Evolutionary conservation across 768 basidiomycete species (phyloP).

Genomic region (Boletus patriciae): DNA sequence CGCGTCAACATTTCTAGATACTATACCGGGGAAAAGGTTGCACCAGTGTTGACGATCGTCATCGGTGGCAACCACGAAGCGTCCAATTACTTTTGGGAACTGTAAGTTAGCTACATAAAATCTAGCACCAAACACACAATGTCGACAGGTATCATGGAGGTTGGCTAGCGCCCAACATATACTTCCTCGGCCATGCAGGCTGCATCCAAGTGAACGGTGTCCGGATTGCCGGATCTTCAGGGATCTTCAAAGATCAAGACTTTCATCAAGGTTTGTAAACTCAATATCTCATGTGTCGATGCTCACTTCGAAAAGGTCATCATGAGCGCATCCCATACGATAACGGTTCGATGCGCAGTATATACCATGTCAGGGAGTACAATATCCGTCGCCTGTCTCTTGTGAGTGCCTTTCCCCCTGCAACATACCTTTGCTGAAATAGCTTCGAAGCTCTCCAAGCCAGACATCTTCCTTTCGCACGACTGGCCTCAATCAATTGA

Average conservation of each 20-base stretch:
- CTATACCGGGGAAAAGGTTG: slow-evolving; percentile 78
- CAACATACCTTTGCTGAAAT: neutral
- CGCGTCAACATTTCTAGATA: slow-evolving; percentile 51
- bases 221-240: slow-evolving; percentile 86
- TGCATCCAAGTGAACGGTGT: slow-evolving; percentile 86
- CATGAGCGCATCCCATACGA: slow-evolving; percentile 84
- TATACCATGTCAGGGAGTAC: slow-evolving; percentile 90
- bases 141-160: slow-evolving; percentile 84
- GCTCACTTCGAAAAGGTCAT: slow-evolving; percentile 51
- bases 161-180: slow-evolving; percentile 96
- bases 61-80: slow-evolving; percentile 99
- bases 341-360: slow-evolving; percentile 66
- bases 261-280: slow-evolving; percentile 58
- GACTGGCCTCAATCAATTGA: slow-evolving; percentile 94
- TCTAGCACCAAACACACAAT: slow-evolving; percentile 2
- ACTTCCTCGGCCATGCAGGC: slow-evolving; percentile 91
- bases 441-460: slow-evolving; percentile 49
- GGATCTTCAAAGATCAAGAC: slow-evolving; percentile 82
- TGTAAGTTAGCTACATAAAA: slow-evolving; percentile 51
- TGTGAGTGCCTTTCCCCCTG: slow-evolving; percentile 37
- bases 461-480: slow-evolving; percentile 87
- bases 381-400: slow-evolving; percentile 76
- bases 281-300: neutral
- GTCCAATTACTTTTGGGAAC: slow-evolving; percentile 94
- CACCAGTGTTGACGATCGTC: slow-evolving; percentile 86